Base-by-base conservation (phyloP, 108 stramenopile species). In the Fragilaria crotonensis region DNA sequence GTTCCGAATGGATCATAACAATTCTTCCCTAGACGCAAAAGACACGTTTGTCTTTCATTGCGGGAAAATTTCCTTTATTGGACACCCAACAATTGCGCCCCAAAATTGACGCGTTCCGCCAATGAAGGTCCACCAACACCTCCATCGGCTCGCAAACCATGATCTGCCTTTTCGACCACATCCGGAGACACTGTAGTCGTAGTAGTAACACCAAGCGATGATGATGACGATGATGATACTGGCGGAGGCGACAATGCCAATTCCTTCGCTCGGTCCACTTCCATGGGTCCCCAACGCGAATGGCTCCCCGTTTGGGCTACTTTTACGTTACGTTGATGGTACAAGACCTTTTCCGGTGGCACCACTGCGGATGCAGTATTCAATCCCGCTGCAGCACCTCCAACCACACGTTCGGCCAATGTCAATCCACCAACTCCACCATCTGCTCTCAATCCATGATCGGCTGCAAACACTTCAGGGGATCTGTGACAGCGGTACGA, bases 261-360 rank as follows among this genome's bases (percentile, higher is more conserved):
- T 84, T 45, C 87, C 87, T 30, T 76, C 81, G 62, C 62, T 29
- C 55, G 53, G 33, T 57, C 60, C 33, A 72, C 63, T 57, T 84
- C 83, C 64, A 69, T 66, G 3, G 45, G 54, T 52, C 83, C 83
- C 83, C 83, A 84, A 32, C 83, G 74, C 20, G 84, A 85, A 11
- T 41, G 36, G 14, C 11, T 41, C 7, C 11, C 11, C 7, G 36
- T 41, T 41, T 41, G 36, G 7, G 36, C 36, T 11, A 41, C 36
- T 41, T 41, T 41, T 7, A 41, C 36, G 14, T 14, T 11, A 41
- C 36, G 36, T 41, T 14, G 36, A 11, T 41, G 51, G 11, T 2
- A 41, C 21, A 11, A 59, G 18, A 2, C 62, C 27, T 26, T 56
- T 58, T 22, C 52, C 44, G 44, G 41, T 46, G 5, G n/a, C 48